phyloP scores from a whole-genome alignment of 2,329 filamentous ascomycete species.

The Bipolaris victoriae region DNA sequence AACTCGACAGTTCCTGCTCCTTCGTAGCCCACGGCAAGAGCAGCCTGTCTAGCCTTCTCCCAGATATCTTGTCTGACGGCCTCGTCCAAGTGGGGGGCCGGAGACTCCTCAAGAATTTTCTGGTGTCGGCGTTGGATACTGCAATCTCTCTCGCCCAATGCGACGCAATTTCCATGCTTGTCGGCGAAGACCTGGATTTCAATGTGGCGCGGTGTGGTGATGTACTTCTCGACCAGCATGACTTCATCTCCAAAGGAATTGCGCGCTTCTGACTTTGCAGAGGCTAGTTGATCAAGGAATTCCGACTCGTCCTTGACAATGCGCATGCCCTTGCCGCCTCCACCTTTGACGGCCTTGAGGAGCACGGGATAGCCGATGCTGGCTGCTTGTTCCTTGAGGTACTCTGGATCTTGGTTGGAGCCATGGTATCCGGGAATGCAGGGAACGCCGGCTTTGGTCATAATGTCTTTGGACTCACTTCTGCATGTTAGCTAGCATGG shows the following conservation, averaged over 20 bases:
- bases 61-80: conserved; percentile 67
- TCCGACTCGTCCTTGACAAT: conserved; percentile 64
- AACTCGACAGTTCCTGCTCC: conserved; percentile 72
- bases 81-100: conserved; percentile 66
- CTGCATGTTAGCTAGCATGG: conserved; percentile 12
- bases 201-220: conserved; percentile 69
- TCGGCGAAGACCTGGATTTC: conserved; percentile 73
- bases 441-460: conserved; percentile 91
- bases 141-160: conserved; percentile 69
- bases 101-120: conserved; percentile 71
- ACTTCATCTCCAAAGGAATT: conserved; percentile 70
- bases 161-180: conserved; percentile 68
- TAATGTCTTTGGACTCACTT: conserved; percentile 88
- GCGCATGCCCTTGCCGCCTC: conserved; percentile 72
- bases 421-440: conserved; percentile 98
- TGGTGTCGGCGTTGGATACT: conserved; percentile 70
- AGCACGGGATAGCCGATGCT: conserved; percentile 71
- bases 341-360: conserved; percentile 69
- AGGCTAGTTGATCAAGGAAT: conserved; percentile 66
- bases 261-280: conserved; percentile 67
- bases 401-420: conserved; percentile 71
- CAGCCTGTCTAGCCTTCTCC: conserved; percentile 68
- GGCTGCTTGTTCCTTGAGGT: conserved; percentile 72
- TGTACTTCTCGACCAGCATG: conserved; percentile 73
- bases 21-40: conserved; percentile 68